A percentile compares a stretch with the other conserved stretches of the same genome.
Evolutionary conservation across 345 rosid genomes (phyloP).

Genomic region (Carallia pectinifolia): DNA sequence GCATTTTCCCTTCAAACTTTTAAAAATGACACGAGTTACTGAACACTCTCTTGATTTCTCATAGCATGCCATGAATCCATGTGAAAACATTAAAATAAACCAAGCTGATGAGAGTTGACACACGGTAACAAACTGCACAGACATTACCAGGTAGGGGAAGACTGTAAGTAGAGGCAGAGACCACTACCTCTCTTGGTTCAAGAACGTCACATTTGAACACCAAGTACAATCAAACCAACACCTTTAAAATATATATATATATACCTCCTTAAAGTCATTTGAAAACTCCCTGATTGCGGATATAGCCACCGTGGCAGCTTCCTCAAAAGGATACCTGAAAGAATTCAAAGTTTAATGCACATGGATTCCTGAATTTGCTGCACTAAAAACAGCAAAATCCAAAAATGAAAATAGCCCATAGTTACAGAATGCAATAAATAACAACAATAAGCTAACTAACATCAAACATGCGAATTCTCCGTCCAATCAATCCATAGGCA

Average conservation of each 20-base stretch:
- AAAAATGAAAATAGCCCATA: background rate
- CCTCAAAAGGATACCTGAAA: conserved; percentile 77
- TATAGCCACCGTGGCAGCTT: conserved; percentile 73
- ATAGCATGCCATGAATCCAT: no score
- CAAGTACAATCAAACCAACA: background rate
- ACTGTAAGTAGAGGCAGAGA: no score
- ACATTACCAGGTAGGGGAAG: no score
- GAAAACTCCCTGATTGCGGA: conserved; percentile 68
- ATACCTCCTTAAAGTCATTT: conserved; percentile 77
- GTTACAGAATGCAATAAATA: background rate
- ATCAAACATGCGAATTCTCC: background rate
- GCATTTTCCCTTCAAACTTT: no score
- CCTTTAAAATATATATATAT: no score
- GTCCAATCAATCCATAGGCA: background rate
- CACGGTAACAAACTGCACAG: no score
- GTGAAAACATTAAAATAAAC: no score
- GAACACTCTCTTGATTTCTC: no score
- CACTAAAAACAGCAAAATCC: background rate
- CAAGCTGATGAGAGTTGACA: no score
- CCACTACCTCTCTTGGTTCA: background rate
- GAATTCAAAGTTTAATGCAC: background rate
- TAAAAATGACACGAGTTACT: no score
- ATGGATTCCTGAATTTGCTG: background rate
- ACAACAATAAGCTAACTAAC: background rate
- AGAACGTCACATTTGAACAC: background rate